Evolutionary conservation across 1,139 yeast genomes (phyloP), one percentile per base, ranked within the genome.

Genomic region (Blastobotrys arbuscula): DNA sequence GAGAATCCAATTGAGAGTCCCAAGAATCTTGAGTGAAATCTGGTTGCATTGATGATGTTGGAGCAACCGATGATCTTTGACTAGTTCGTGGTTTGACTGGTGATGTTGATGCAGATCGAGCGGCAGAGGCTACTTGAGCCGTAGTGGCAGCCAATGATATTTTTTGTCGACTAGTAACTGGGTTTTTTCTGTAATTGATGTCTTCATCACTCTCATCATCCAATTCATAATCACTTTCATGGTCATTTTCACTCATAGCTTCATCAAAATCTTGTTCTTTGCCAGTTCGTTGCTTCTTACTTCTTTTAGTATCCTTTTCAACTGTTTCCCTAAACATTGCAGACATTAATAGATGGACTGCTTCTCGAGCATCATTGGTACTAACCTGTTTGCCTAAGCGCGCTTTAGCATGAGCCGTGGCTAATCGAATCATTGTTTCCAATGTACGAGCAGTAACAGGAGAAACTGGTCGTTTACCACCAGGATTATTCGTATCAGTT

Each of bases 381-480:
- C 84, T 88, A 19, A 92, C 83, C 2, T 79, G 74, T 58, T 78
- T 78, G 21, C 96, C 84, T 48, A 92, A 73, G 59, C 98, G 76
- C 13, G 92, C 88, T 65, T 92, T 92, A 20, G 99, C 98, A 67
- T 92, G 99, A 0, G 98, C 98, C 1, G 97, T 87, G 1, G 97
- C 77, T 53, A 92, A 74, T 74, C 99, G 95, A 65, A 92, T 92
- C 59, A 92, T 75, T 0, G 99, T 92, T 70, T 92, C 99, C 59
- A 92, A 74, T 2, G 98, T 94, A 81, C 99, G 87, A 20, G 98
- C 96, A 2, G 99, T 92, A 57, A 94, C 88, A 36, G 99, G 98
- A 1, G 96, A 85, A 2, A 45, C 48, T 2, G 48, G 21, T 7
- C n/a, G 10, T 20, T 44, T 42, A 12, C 9, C 10, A 16, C 40